These are phyloP conservation scores for Dothideomycetidae sp. DNA, from an alignment of 2,329 filamentous ascomycete species.

Conservation along the genomic window DNA sequence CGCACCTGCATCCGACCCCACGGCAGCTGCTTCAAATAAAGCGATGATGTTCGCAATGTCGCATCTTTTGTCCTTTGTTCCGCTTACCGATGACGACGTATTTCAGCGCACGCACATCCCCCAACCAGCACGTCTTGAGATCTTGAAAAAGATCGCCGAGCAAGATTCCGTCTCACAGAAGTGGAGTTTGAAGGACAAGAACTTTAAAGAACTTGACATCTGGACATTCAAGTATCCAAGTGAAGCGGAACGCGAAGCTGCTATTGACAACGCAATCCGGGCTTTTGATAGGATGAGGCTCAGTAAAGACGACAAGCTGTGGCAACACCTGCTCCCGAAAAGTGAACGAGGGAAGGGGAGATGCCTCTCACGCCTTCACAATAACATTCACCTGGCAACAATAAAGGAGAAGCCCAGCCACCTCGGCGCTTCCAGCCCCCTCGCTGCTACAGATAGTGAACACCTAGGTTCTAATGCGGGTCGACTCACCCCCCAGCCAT, in stretches of 20 bases:
- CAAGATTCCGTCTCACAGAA: conserved; percentile 30
- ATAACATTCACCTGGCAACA: conserved; percentile 21
- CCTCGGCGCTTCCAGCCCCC: conserved; percentile 18
- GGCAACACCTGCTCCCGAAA: conserved; percentile 47
- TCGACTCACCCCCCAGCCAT: conserved; percentile 17
- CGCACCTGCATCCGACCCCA: conserved; percentile 22
- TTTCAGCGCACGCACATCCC: conserved; percentile 33
- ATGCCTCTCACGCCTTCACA: conserved; percentile 43
- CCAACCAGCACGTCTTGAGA: conserved; percentile 32
- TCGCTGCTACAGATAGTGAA: conserved; percentile 12
- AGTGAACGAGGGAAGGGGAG: conserved; percentile 49
- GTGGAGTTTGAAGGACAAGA: conserved; percentile 43
- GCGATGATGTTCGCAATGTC: conserved; percentile 33
- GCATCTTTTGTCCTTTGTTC: conserved; percentile 41
- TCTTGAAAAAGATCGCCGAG: conserved; percentile 39
- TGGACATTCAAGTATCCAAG: conserved; percentile 46
- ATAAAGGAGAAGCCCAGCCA: conserved; percentile 15
- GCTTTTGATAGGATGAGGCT: conserved; percentile 49
- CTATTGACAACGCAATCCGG: conserved; percentile 47
- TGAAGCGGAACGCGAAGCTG: conserved; percentile 41
- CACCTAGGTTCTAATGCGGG: not conserved
- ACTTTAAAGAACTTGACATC: conserved; percentile 47
- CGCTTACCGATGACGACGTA: conserved; percentile 35
- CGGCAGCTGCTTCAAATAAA: conserved; percentile 20
- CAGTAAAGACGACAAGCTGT: conserved; percentile 44